Conservation (phyloP, 768 basidiomycete genomes). For the Xerocomus spinulosus region DNA sequence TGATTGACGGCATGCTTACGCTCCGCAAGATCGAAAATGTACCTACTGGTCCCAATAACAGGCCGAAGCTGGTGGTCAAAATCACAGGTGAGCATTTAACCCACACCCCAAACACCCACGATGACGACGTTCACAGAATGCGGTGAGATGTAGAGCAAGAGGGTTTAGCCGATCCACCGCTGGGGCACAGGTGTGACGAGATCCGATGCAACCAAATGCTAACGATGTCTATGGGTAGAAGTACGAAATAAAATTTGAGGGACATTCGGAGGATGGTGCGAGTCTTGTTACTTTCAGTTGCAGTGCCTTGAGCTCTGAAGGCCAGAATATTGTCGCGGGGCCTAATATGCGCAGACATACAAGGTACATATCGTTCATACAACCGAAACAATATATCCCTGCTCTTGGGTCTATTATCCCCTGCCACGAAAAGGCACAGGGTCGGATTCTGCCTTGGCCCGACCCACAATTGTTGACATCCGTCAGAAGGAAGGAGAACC, state of each 20-base stretch:
- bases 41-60: conserved; percentile 83
- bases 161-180: too few relatives aligned
- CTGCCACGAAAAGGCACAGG: conserved; percentile 41
- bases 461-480: conserved; percentile 46
- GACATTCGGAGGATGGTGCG: too few relatives aligned
- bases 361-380: too few relatives aligned
- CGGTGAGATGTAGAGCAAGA: conserved; percentile 48
- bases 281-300: conserved; percentile 6
- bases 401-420: conserved; percentile 37
- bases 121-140: conserved; percentile 38
- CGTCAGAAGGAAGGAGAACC: too few relatives aligned
- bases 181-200: background rate
- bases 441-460: conserved; percentile 48
- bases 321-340: conserved; percentile 37
- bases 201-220: background rate
- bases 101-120: background rate
- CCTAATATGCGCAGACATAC: conserved; percentile 39
- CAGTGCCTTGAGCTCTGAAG: conserved; percentile 12
- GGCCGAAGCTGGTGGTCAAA: conserved; percentile 85
- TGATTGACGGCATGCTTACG: conserved; percentile 92
- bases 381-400: too few relatives aligned
- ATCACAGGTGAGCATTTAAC: conserved; percentile 61
- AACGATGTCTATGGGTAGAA: too few relatives aligned
- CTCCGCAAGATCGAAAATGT: conserved; percentile 96
- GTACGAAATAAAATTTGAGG: too few relatives aligned